These are phyloP conservation scores for Rachicladosporium sp. DNA, from an alignment of 2,329 filamentous ascomycete genomes.

Conservation along the genomic window DNA sequence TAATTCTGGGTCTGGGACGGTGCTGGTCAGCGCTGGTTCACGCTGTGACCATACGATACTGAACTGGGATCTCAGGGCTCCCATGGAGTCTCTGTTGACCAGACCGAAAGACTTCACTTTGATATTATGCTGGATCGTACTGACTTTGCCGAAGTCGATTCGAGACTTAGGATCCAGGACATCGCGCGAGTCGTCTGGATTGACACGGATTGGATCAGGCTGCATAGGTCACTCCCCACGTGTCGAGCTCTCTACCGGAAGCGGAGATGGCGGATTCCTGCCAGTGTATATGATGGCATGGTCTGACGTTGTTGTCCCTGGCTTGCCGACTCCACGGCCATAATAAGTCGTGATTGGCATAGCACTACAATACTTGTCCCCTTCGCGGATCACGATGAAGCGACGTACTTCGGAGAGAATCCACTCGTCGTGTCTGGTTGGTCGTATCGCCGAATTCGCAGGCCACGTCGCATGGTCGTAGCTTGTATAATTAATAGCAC, in stretches of 20 bases:
- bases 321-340: slow-evolving; percentile 11
- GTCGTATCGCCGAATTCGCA: not conserved
- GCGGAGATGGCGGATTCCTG: not conserved
- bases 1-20: too few relatives aligned
- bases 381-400: slow-evolving; percentile 16
- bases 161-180: slow-evolving; percentile 9
- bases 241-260: slow-evolving; percentile 3
- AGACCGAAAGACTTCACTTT: slow-evolving; percentile 12
- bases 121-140: slow-evolving; percentile 15
- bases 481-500: not conserved
- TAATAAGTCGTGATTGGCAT: slow-evolving; percentile 16
- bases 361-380: slow-evolving; percentile 8
- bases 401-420: slow-evolving; percentile 14
- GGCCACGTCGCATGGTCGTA: not conserved
- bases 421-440: slow-evolving; percentile 5
- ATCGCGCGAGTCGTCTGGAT: slow-evolving; percentile 2
- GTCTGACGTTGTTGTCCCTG: slow-evolving; percentile 10
- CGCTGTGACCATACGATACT: too few relatives aligned
- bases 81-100: slow-evolving; percentile 8
- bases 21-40: too few relatives aligned
- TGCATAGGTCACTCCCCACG: slow-evolving; percentile 9
- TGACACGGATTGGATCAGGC: slow-evolving; percentile 10
- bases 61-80: too few relatives aligned
- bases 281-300: slow-evolving; percentile 18
- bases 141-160: slow-evolving; percentile 9